Percentiles rank a stretch among this genome's conserved stretches.
phyloP scores from a whole-genome alignment of 2,329 filamentous ascomycete species.

The Diaporthe velutina region DNA sequence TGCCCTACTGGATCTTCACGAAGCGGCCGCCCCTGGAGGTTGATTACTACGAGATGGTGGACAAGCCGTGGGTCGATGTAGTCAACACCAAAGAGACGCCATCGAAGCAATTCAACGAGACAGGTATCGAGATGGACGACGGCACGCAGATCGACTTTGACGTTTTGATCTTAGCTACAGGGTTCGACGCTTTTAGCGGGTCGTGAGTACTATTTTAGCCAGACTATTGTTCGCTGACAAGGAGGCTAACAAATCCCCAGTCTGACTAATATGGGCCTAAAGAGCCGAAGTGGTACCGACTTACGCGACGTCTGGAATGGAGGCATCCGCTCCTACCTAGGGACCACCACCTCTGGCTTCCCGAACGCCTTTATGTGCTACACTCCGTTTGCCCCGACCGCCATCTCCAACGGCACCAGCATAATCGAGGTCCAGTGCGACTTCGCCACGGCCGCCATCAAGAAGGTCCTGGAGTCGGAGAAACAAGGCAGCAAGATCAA shows the following conservation, averaged over 20 bases:
- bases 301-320: conserved; percentile 14
- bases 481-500: conserved; percentile 17
- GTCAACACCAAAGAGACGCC: conserved; percentile 58
- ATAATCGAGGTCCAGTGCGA: conserved; percentile 27
- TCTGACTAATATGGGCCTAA: conserved; percentile 29
- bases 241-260: not conserved
- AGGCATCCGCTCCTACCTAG: conserved; percentile 19
- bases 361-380: conserved; percentile 34
- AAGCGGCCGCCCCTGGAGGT: conserved; percentile 31
- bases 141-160: conserved; percentile 53
- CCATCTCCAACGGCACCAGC: conserved; percentile 7
- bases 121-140: conserved; percentile 55
- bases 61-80: conserved; percentile 58
- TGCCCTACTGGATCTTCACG: conserved; percentile 62
- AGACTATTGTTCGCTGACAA: fast-evolving
- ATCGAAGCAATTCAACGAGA: conserved; percentile 54
- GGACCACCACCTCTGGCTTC: conserved; percentile 10
- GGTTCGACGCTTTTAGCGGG: conserved; percentile 52
- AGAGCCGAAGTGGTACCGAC: conserved; percentile 9
- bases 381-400: conserved; percentile 2
- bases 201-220: conserved; percentile 1
- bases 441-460: conserved; percentile 26
- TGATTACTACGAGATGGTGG: conserved; percentile 33
- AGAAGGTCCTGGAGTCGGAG: conserved; percentile 25
- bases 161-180: conserved; percentile 50